Evolutionary conservation across 768 basidiomycete genomes (phyloP).

Genomic region (Antrodiella citrinella): DNA sequence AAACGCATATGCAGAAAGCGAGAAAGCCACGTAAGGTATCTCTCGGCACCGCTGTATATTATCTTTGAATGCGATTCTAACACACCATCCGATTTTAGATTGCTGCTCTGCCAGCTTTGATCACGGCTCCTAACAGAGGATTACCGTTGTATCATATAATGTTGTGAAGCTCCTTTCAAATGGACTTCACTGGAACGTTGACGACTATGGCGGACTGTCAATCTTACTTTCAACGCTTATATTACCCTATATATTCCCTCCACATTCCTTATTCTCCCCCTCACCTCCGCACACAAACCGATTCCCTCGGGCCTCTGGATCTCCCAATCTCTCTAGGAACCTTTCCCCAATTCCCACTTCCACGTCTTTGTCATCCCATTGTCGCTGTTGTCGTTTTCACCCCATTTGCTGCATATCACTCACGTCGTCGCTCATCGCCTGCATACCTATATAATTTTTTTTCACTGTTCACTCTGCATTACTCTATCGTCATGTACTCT

Average conservation of each 20-base stretch:
- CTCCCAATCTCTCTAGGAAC: not conserved
- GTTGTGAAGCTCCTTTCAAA: not conserved
- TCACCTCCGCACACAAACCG: not conserved
- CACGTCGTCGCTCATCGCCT: constrained; percentile 27
- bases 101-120: not conserved
- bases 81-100: not conserved
- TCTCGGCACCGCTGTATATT: not conserved
- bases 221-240: not conserved
- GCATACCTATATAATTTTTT: constrained; percentile 16
- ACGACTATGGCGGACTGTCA: not conserved
- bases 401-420: constrained; percentile 1
- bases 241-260: not conserved
- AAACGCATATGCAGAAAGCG: not conserved
- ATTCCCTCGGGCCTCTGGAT: not conserved
- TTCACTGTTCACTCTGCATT: not conserved
- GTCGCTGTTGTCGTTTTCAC: constrained; percentile 6
- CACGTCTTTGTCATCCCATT: not conserved
- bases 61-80: not conserved
- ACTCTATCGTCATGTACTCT: constrained; percentile 1
- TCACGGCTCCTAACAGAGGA: not conserved
- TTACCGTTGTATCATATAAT: constrained; percentile 1
- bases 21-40: not conserved
- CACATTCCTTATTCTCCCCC: not conserved
- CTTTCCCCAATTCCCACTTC: not conserved
- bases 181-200: not conserved